Evolutionary conservation across 371 early-diverging fungal genomes (phyloP), one percentile per base, ranked within the genome.

Genomic region (Mortierella sp.): DNA sequence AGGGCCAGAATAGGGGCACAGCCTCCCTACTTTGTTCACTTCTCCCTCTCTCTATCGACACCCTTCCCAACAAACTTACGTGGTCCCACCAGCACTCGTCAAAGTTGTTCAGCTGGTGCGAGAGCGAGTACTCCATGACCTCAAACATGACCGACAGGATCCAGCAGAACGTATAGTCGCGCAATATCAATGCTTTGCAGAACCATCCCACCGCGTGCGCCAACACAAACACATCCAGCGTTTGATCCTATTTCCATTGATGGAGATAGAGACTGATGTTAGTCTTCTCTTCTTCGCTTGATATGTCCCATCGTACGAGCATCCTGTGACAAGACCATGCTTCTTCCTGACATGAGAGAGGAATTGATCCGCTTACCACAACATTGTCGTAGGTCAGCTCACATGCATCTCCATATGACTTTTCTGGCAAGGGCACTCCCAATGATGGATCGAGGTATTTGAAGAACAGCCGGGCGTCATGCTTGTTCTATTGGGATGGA

Each of bases 41-140:
- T 24, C 3, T 53, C 53, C 8, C 24, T 14, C 50, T 16, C 3
- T 50, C 50, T 16, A 0, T 50, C 13, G 50, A 13, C 16, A 50
- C 16, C 14, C 13, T 50, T 46, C 16, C 31, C 50, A 16, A 54
- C 1, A 16, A 34, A 82, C 95, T 83, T 93, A 95, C 96, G 88
- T 99, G 98, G 90, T 99, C 98, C 98, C 98, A 99, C 98, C 98
- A 99, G 88, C 99, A 99, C 90, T 99, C 99, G 43, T 97, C 96
- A 91, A 99, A 99, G 89, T 99, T 99, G 75, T 97, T 96, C 83
- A 98, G 91, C 87, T 98, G 98, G 88, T 98, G 98, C 81, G 95
- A 92, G 61, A 99, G 90, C 72, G 98, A 95, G 89, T 99, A 99
- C 87, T 99, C 99, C 90, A 96, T 92, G 55, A 98, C 88, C 88